Percentiles rank a stretch among this genome's conserved stretches.
These are phyloP conservation scores for Candida adriatica DNA, from an alignment of 805 yeast species.

Conservation along the genomic window DNA sequence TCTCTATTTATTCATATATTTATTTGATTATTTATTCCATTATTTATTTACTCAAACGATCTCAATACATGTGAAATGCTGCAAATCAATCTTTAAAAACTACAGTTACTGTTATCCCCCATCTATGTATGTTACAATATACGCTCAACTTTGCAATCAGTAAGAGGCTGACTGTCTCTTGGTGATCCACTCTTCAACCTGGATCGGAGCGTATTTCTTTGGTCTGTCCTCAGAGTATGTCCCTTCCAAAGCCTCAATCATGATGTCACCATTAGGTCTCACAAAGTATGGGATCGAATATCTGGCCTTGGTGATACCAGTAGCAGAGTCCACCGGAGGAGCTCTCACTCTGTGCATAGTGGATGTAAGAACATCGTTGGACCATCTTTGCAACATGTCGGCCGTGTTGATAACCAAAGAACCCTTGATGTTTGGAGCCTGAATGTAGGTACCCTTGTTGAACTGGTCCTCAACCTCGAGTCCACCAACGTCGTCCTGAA, in stretches of 20 bases:
- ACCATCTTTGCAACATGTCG: constrained; percentile 2
- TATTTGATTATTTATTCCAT: not conserved
- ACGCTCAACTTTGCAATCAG: not conserved
- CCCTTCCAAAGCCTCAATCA: constrained; percentile 17
- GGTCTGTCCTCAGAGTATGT: constrained; percentile 15
- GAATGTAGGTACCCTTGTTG: constrained; percentile 1
- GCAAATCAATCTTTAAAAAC: too few species aligned
- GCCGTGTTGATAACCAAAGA: constrained; percentile 2
- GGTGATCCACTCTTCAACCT: constrained; percentile 14
- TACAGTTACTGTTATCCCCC: not conserved
- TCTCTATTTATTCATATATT: constrained; percentile 2
- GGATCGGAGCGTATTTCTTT: constrained; percentile 21
- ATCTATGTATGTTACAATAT: not conserved
- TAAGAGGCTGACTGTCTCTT: constrained; percentile 15
- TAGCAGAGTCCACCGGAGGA: constrained; percentile 6
- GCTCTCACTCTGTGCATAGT: constrained; percentile 3
- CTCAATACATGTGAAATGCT: not conserved
- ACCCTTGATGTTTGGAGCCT: constrained; percentile 1
- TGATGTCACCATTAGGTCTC: not conserved
- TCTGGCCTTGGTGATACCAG: constrained; percentile 10
- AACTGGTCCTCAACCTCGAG: constrained; percentile 3
- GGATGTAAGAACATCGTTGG: constrained; percentile 2
- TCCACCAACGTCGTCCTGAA: constrained; percentile 7
- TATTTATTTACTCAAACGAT: not conserved
- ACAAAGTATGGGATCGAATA: constrained; percentile 2